Conservation (phyloP, 2,329 filamentous ascomycete genomes). For the Curvularia eragrostidis region DNA sequence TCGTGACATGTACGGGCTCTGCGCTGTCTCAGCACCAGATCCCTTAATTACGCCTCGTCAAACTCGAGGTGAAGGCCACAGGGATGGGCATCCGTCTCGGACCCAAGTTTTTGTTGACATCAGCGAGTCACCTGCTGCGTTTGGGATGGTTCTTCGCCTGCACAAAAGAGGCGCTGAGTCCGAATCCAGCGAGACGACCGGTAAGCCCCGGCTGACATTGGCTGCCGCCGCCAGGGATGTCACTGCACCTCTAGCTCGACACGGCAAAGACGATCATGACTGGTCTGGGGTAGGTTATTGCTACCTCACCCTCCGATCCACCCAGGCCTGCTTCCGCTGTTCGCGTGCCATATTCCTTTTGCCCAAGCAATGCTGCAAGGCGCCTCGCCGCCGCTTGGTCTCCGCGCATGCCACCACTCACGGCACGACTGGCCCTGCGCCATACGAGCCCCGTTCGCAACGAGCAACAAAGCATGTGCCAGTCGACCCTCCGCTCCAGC, state of each 20-base stretch:
- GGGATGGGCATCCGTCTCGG: slow-evolving; percentile 18
- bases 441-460: slow-evolving; percentile 7
- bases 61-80: slow-evolving; percentile 29
- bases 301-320: slow-evolving; percentile 14
- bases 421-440: background rate
- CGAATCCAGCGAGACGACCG: slow-evolving; percentile 26
- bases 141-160: slow-evolving; percentile 15
- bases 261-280: slow-evolving; percentile 6
- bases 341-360: slow-evolving; percentile 18
- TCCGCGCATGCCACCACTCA: slow-evolving; percentile 22
- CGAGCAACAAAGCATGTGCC: slow-evolving; percentile 29
- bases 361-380: slow-evolving; percentile 6
- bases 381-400: slow-evolving; percentile 13
- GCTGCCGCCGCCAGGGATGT: slow-evolving; percentile 13
- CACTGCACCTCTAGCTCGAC: slow-evolving; percentile 17
- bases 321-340: slow-evolving; percentile 15
- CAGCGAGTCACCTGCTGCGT: slow-evolving; percentile 26
- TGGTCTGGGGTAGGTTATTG: slow-evolving; percentile 14
- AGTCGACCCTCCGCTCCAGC: slow-evolving; percentile 19
- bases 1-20: background rate
- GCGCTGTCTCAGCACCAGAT: background rate
- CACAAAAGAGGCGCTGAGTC: slow-evolving; percentile 22
- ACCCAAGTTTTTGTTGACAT: slow-evolving; percentile 21
- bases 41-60: background rate
- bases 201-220: slow-evolving; percentile 23